Evolutionary conservation across 78 protist genomes (phyloP), one percentile per base, ranked within the genome.

Genomic region (Chrysochromulina parva): DNA sequence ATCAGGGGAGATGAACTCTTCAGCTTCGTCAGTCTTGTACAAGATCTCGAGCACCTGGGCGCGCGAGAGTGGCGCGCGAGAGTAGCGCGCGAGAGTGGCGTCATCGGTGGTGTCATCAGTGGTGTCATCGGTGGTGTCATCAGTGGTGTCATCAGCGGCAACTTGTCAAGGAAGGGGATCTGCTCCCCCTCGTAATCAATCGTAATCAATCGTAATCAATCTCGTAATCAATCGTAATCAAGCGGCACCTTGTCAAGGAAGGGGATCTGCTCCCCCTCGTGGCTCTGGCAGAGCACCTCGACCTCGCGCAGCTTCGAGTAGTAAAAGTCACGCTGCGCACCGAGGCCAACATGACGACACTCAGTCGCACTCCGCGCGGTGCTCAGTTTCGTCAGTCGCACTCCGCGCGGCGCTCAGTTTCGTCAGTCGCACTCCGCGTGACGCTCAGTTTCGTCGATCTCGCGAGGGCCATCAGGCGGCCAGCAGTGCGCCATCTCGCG

Each of bases 271-370:
- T 38, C 16, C 22, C 7, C 60, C 62, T 78, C 86, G 38, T 78
- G 47, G 16, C 11, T 20, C 47, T 78, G 86, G 86, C 86, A 78
- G 22, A 86, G 24, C 22, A 86, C n/a, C 90, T 86, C 90, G 22
- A 86, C 58, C 38, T 86, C 78, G 58, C 90, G 74, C 78, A 86
- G 38, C 59, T 86, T 86, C 60, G 13, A 13, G 48, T 11, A 67
- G 85, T 86, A 86, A 10, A 86, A 86, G 38, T 86, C 90, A 65
- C 90, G 74, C 58, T 38, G 38, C 38, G 38, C 38, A 38, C 38
- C 19, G n/a, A 14, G 13, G 66, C 66, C 24, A 14, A 13, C 66
- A 59, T 38, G 38, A 38, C 38, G 38, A 38, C 38, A 38, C 38
- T 38, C 38, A 38, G 38, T 38, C 38, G 38, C 38, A 38, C 38